Evolutionary conservation across 176 grass and related monocot species (phyloP).

Genomic region (Neostapfia colusana): DNA sequence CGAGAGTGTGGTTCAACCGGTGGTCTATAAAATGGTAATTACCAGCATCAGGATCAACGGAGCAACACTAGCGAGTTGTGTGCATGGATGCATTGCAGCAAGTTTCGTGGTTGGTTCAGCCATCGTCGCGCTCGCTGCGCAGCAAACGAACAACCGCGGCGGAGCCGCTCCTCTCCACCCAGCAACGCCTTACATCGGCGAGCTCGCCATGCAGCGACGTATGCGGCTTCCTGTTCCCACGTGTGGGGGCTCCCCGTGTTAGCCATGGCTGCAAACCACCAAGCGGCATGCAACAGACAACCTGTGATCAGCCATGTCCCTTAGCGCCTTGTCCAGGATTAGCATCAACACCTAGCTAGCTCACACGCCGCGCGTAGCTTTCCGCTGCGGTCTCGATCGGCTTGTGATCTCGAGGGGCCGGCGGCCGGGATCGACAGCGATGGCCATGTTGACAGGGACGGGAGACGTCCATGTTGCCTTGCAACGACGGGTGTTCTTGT

Average conservation of each 20-base stretch:
- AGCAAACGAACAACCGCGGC: neutral
- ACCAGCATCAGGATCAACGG: neutral
- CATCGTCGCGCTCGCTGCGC: conserved; percentile 20
- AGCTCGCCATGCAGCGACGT: neutral
- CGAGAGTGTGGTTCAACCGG: no score
- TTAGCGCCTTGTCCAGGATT: conserved; percentile 45
- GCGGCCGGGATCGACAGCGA: conserved; percentile 11
- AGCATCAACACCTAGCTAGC: neutral
- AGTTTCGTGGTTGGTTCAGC: conserved; percentile 32
- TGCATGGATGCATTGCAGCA: neutral
- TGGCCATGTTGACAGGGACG: conserved; percentile 41
- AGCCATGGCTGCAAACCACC: conserved; percentile 27
- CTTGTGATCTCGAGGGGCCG: conserved; percentile 37
- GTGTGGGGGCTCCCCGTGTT: neutral
- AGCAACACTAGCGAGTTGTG: neutral
- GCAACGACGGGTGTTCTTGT: conserved; percentile 23
- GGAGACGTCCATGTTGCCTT: conserved; percentile 18
- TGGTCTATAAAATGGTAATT: no score
- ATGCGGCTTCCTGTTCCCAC: conserved; percentile 34
- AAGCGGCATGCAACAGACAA: conserved; percentile 27
- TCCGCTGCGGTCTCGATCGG: neutral
- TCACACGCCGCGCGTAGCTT: neutral
- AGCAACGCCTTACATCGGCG: neutral
- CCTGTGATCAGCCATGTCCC: conserved; percentile 51
- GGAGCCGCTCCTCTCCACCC: neutral